Evolutionary conservation across 805 yeast species (phyloP), one percentile per base, ranked within the genome.

Genomic region (Brettanomyces custersianus): DNA sequence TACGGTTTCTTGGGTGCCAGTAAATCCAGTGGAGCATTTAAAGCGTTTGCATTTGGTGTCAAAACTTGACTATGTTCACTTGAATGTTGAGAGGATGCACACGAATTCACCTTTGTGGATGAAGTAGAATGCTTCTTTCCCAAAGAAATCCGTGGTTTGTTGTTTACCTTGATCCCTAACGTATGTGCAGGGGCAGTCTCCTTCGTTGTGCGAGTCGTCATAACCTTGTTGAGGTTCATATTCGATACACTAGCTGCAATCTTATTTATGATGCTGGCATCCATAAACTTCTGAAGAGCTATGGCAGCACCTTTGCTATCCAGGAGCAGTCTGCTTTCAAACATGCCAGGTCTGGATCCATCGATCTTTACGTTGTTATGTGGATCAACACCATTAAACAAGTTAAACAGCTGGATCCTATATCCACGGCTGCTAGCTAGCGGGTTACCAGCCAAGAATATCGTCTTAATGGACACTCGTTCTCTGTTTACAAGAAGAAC

Each of bases 341-440:
- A 72, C 37, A 74, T 71, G 1, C 80, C 80, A 1, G 81, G 80
- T 36, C 69, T 52, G 4, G 79, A 72, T 30, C 77, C 80, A 49
- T 74, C 80, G 26, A 74, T 68, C 44, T 69, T 70, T 40, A 74
- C 48, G 6, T 48, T 48, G 42, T 72, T 72, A 18, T 60, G 59
- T 40, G 66, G 66, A 38, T 61, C 65, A 27, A 70, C 67, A 7
- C 78, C 79, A 47, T 73, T 73, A 44, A 71, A 60, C 34, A 74
- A 51, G 50, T 75, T 74, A 55, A 74, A 74, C 11, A 74, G 48
- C 31, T 75, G 79, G 13, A 66, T 63, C 40, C 81, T 51, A 43
- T 69, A 73, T 45, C 68, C 60, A 56, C 74, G 34, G 32, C 47
- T 50, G 16, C 41, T 43, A 6, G 59, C 47, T 17, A 60, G 36